A percentile compares a stretch with the other conserved stretches of the same genome.
Conservation (phyloP, 768 basidiomycete genomes). For the Lactarius quietus region DNA sequence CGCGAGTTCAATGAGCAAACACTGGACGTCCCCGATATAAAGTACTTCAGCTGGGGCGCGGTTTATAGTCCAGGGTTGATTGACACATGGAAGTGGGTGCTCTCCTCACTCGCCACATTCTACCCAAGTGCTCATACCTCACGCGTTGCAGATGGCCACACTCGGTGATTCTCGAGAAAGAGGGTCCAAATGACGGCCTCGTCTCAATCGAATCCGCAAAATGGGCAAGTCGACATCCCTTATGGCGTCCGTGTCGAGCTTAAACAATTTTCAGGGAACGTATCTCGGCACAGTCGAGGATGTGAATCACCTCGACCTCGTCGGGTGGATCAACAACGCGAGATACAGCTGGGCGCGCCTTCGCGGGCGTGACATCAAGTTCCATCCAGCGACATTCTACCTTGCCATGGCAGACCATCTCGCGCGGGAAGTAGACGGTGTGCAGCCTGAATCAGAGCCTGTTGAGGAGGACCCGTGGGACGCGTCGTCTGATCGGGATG, state of each 20-base stretch:
- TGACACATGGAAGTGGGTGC: slow-evolving; percentile 77
- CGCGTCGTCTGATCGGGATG: slow-evolving; percentile 24
- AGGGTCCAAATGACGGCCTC: slow-evolving; percentile 95
- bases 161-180: slow-evolving; percentile 68
- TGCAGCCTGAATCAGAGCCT: slow-evolving; percentile 27
- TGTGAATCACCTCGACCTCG: slow-evolving; percentile 90
- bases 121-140: slow-evolving; percentile 5
- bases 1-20: slow-evolving; percentile 82
- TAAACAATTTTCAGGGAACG: slow-evolving; percentile 56
- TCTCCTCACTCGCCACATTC: background rate
- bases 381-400: slow-evolving; percentile 91
- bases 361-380: slow-evolving; percentile 84
- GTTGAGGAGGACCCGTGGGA: slow-evolving; percentile 27
- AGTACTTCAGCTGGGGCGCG: slow-evolving; percentile 97
- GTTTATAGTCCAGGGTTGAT: slow-evolving; percentile 83
- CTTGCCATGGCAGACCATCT: slow-evolving; percentile 76
- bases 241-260: slow-evolving; percentile 15
- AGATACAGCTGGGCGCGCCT: slow-evolving; percentile 88
- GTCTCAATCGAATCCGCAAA: slow-evolving; percentile 86
- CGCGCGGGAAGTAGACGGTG: slow-evolving; percentile 71
- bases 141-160: slow-evolving; percentile 20
- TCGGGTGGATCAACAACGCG: slow-evolving; percentile 91
- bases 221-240: slow-evolving; percentile 56
- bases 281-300: slow-evolving; percentile 89
- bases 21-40: slow-evolving; percentile 70